Evolutionary conservation across 176 grass and related monocot genomes (phyloP).

Genomic region (Dendrocalamus sinicus): DNA sequence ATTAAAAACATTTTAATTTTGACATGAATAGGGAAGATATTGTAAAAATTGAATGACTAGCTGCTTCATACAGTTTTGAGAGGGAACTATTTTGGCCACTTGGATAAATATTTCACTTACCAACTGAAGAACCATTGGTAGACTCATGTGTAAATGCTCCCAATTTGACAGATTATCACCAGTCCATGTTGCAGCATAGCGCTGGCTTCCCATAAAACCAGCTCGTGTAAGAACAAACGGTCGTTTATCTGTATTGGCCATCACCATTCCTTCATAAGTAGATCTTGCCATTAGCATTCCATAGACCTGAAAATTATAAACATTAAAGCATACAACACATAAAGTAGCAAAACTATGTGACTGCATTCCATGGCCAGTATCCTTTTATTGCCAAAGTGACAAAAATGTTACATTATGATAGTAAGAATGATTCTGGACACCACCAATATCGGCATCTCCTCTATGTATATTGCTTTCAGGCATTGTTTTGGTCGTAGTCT

Average conservation of each 20-base stretch:
- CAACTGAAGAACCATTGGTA: slow-evolving; percentile 97
- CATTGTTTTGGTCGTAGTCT: slow-evolving; percentile 97
- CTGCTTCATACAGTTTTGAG: not conserved
- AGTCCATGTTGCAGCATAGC: slow-evolving; percentile 96
- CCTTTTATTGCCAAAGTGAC: slow-evolving; percentile 27
- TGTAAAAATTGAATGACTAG: not conserved
- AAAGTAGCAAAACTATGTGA: slow-evolving; percentile 9
- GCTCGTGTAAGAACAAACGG: slow-evolving; percentile 97
- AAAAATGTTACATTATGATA: slow-evolving; percentile 85
- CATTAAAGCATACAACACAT: slow-evolving; percentile 1
- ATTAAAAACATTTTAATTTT: not conserved
- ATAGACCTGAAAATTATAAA: slow-evolving; percentile 66
- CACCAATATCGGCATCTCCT: slow-evolving; percentile 79
- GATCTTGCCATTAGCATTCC: slow-evolving; percentile 96
- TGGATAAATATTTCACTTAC: slow-evolving; percentile 45
- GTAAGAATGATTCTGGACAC: slow-evolving; percentile 80
- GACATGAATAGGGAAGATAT: not conserved
- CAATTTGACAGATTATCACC: slow-evolving; percentile 94
- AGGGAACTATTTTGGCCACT: not conserved
- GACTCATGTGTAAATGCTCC: slow-evolving; percentile 96
- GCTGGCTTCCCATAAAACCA: slow-evolving; percentile 93
- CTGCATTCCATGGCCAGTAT: not conserved
- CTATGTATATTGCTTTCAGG: slow-evolving; percentile 86
- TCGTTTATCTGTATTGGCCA: slow-evolving; percentile 62
- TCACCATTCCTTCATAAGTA: slow-evolving; percentile 87